A percentile compares a stretch with the other conserved stretches of the same genome.
Conservation (phyloP, 176 grass and related monocot species). For the Ensete glaucum region DNA sequence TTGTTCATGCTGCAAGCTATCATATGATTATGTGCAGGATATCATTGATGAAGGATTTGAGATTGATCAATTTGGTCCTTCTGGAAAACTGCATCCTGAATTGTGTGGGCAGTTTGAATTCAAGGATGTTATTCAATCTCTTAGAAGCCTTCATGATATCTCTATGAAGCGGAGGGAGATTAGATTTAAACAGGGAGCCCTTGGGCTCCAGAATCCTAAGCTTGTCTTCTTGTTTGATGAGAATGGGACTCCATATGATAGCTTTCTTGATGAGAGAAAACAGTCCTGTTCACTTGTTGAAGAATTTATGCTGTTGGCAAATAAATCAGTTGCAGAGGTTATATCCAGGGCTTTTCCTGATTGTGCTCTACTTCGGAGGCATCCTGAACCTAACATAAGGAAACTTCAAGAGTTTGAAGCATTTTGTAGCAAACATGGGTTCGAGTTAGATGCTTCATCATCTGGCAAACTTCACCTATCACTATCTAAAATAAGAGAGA, state of each 20-base stretch:
- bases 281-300: slow-evolving; percentile 76
- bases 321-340: slow-evolving; percentile 86
- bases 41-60: slow-evolving; percentile 39
- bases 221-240: slow-evolving; percentile 86
- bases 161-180: slow-evolving; percentile 71
- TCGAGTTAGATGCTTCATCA: slow-evolving; percentile 75
- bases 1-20: slow-evolving; percentile 82
- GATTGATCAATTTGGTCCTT: slow-evolving; percentile 12
- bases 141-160: slow-evolving; percentile 52
- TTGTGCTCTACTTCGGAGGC: slow-evolving; percentile 80
- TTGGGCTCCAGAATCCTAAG: slow-evolving; percentile 64
- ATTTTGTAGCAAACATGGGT: slow-evolving; percentile 79
- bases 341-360: slow-evolving; percentile 83
- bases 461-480: slow-evolving; percentile 86
- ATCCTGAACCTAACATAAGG: slow-evolving; percentile 68
- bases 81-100: slow-evolving; percentile 35
- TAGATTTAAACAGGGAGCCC: slow-evolving; percentile 74
- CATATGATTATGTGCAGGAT: slow-evolving; percentile 70
- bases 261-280: slow-evolving; percentile 45
- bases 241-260: slow-evolving; percentile 61
- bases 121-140: slow-evolving; percentile 55
- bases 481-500: slow-evolving; percentile 68
- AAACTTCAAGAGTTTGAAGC: slow-evolving; percentile 71
- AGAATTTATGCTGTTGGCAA: slow-evolving; percentile 92
- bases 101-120: slow-evolving; percentile 53